Conservation (phyloP, 257 asterid species). For the Solanum bulbocastanum region DNA sequence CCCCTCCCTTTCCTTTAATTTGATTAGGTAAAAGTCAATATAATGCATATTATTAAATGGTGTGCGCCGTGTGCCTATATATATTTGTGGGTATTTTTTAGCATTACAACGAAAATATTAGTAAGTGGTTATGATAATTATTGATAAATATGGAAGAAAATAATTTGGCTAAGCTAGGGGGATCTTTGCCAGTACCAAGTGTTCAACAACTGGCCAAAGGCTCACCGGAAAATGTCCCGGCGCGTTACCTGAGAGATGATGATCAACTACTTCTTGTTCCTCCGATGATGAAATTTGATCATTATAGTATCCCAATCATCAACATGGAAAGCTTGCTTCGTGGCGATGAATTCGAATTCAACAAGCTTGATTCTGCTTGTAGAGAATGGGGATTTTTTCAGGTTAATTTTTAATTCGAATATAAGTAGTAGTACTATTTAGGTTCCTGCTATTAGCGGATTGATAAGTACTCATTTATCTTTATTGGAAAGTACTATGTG, state of each 20-base stretch:
- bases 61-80: neutral
- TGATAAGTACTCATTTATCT: too few species aligned
- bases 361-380: neutral
- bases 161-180: neutral
- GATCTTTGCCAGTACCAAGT: neutral
- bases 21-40: neutral
- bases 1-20: too few species aligned
- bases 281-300: neutral
- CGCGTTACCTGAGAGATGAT: neutral
- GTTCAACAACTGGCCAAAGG: neutral
- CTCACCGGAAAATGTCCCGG: neutral
- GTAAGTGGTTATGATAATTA: neutral
- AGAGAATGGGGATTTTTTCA: neutral
- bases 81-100: neutral
- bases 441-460: fast-evolving
- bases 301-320: neutral
- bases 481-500: too few species aligned
- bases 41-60: neutral
- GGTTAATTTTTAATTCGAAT: neutral
- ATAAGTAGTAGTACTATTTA: neutral
- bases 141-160: neutral
- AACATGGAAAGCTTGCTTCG: neutral
- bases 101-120: neutral
- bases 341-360: neutral
- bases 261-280: neutral